Conservation (phyloP, 2,329 filamentous ascomycete genomes). For the Mycosphaerella sp. region DNA sequence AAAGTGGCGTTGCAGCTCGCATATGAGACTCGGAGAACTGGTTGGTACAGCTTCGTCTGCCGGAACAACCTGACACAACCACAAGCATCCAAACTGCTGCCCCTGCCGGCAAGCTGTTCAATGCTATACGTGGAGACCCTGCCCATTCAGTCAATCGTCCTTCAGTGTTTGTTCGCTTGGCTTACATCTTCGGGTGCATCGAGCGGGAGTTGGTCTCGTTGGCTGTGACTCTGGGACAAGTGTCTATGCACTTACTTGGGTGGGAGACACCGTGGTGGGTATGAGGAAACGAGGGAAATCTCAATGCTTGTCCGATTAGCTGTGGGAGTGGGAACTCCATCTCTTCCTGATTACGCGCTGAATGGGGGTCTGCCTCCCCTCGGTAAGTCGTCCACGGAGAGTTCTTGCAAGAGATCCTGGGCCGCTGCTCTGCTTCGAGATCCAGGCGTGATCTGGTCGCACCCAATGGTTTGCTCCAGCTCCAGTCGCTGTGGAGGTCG, state of each 20-base stretch:
- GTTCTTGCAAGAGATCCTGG: neutral
- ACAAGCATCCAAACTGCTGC: constrained; percentile 8
- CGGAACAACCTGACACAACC: constrained; percentile 6
- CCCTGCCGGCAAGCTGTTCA: constrained; percentile 10
- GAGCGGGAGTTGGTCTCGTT: constrained; percentile 7
- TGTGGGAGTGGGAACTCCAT: neutral
- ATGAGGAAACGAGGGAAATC: constrained; percentile 7
- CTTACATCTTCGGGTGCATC: constrained; percentile 4
- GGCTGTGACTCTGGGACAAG: constrained; percentile 2
- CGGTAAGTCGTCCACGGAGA: constrained; percentile 5
- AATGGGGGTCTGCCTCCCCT: neutral
- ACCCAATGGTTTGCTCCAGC: neutral
- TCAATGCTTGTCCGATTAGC: constrained; percentile 4
- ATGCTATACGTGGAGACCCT: constrained; percentile 10
- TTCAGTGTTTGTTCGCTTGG: too few relatives aligned
- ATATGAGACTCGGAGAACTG: constrained; percentile 7
- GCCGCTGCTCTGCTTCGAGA: neutral
- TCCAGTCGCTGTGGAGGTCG: neutral
- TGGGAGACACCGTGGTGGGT: constrained; percentile 10
- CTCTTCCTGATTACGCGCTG: neutral
- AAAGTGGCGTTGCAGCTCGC: constrained; percentile 5
- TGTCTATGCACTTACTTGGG: constrained; percentile 5
- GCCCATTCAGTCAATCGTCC: constrained; percentile 1
- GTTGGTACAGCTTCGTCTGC: constrained; percentile 9
- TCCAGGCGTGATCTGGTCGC: neutral